Base-by-base conservation (phyloP, 495 filamentous ascomycete species). In the Friedmanniomyces simplex region DNA sequence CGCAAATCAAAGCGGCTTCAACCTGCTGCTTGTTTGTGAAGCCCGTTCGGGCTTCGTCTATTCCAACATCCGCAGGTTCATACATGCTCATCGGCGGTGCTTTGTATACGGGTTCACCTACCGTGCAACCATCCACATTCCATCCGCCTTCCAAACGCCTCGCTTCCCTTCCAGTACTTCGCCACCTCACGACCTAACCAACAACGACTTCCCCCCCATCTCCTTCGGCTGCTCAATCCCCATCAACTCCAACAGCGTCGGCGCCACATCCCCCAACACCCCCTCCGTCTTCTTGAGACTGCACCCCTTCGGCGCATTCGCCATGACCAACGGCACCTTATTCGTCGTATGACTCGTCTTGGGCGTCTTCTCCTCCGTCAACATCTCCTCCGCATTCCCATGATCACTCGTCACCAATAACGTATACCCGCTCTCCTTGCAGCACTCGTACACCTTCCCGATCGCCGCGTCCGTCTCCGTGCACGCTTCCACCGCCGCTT, bases 331-430 rank as follows among this genome's bases (percentile, higher is more conserved):
- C 12, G 93, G 93, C 50, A 98, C 93, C 71, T 88, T 88, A 79
- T 98, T 98, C 52, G 85, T 90, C 24, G 93, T 98, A 77, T 98
- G 93, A 47, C 88, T 91, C 14, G 93, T 98, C 82, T 98, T 98
- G 46, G 93, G 93, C 67, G 87, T 91, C 67, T 89, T 87, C 67
- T 95, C 86, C 63, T 88, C 82, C 71, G 87, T 96, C 73, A 96
- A 81, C 93, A 98, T 98, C 78, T 98, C 93, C 77, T 98, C 93
- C 52, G 93, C 93, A 66, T 98, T 98, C 81, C 93, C 93, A 69
- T 98, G 93, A 73, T 98, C 93, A 2, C 90, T 76, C 11, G 93
- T 98, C 67, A 98, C 82, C 73, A 98, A 96, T 18, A 98, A 81
- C 55, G 89, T 75, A 65, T 96, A 98, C 50, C 83, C 85, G 67